These are phyloP conservation scores for Uncinocarpus reesii DNA, from an alignment of 2,329 filamentous ascomycete species.

Conservation along the genomic window DNA sequence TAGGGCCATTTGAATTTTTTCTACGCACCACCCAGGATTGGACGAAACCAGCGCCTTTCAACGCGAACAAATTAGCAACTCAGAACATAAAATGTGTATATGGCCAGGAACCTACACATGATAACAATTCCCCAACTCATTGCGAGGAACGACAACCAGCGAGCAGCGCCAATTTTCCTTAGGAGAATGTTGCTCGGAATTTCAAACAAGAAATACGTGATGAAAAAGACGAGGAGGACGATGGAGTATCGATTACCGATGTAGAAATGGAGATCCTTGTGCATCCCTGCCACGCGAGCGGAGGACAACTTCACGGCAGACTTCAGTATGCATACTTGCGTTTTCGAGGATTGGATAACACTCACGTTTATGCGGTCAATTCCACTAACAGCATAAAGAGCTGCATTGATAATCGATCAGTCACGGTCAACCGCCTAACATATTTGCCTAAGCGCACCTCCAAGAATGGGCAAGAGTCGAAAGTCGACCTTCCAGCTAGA, in stretches of 20 bases:
- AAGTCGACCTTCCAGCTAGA: slow-evolving; percentile 10
- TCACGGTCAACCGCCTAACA: background rate
- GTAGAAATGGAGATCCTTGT: slow-evolving; percentile 22
- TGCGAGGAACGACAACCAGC: slow-evolving; percentile 23
- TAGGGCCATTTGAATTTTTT: background rate
- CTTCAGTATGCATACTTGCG: background rate
- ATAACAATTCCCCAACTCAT: slow-evolving; percentile 20
- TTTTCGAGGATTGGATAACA: background rate
- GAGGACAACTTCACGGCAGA: slow-evolving; percentile 6
- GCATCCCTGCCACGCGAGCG: slow-evolving; percentile 56
- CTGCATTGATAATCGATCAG: background rate
- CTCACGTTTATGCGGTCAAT: slow-evolving; percentile 14
- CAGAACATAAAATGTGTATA: slow-evolving; percentile 1
- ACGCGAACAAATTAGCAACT: slow-evolving; percentile 7
- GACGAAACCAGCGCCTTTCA: slow-evolving; percentile 15
- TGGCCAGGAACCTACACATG: slow-evolving; percentile 14
- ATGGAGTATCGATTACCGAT: slow-evolving; percentile 38
- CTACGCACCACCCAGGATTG: slow-evolving; percentile 11
- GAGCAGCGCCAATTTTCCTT: slow-evolving; percentile 49
- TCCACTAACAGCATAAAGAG: slow-evolving; percentile 12
- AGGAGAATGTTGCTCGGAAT: slow-evolving; percentile 60
- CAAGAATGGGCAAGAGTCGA: slow-evolving; percentile 12
- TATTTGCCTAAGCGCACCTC: background rate
- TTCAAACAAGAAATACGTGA: slow-evolving; percentile 61
- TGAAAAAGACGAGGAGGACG: slow-evolving; percentile 61